These are phyloP conservation scores for Obelidium mucronatum DNA, from an alignment of 192 early-diverging fungal genomes.

Conservation along the genomic window DNA sequence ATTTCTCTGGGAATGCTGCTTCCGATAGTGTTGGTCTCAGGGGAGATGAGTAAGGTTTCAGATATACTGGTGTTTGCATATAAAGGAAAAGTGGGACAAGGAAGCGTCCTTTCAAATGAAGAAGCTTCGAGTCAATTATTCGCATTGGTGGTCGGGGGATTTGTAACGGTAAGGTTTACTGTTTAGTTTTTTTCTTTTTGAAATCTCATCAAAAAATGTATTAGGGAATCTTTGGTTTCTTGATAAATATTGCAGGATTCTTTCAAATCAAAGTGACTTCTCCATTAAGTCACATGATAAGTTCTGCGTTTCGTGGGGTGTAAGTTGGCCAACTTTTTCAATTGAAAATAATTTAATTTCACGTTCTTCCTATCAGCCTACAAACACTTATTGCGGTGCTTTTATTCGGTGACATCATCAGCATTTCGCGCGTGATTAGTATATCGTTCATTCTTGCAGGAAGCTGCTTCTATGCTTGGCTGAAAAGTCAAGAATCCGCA, in stretches of 20 bases:
- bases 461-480: slow-evolving; percentile 30
- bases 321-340: slow-evolving; percentile 42
- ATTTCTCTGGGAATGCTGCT: slow-evolving; percentile 48
- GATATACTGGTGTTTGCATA: not conserved
- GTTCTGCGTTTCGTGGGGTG: slow-evolving; percentile 67
- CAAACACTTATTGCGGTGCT: slow-evolving; percentile 35
- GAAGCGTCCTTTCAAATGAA: not conserved
- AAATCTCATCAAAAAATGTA: not conserved
- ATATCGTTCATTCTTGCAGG: slow-evolving; percentile 27
- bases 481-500: not conserved
- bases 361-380: no score
- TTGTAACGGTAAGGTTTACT: slow-evolving; percentile 19
- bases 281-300: slow-evolving; percentile 66
- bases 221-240: slow-evolving; percentile 63
- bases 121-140: not conserved
- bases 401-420: slow-evolving; percentile 30
- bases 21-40: slow-evolving; percentile 57
- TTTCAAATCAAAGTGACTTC: slow-evolving; percentile 71
- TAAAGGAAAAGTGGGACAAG: not conserved
- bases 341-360: no score
- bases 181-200: not conserved
- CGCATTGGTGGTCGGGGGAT: slow-evolving; percentile 31
- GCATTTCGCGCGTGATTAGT: slow-evolving; percentile 1
- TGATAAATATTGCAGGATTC: slow-evolving; percentile 69
- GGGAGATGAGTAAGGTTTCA: slow-evolving; percentile 42